Evolutionary conservation across 805 yeast genomes (phyloP).

Genomic region (Saccharomycopsis amapae): DNA sequence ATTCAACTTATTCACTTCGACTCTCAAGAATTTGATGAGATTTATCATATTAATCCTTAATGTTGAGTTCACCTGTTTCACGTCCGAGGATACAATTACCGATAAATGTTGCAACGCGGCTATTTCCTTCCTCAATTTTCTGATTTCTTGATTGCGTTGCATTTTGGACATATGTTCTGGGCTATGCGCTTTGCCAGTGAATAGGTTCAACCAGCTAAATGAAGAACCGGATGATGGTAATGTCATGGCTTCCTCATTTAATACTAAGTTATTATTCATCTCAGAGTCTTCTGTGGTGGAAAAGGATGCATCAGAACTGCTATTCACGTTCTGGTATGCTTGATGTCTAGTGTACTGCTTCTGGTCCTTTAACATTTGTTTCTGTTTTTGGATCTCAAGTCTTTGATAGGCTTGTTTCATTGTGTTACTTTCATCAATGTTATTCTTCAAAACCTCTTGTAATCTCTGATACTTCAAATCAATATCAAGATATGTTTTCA

Average conservation of each 20-base stretch:
- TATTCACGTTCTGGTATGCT: slow-evolving; percentile 12
- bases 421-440: slow-evolving; percentile 32
- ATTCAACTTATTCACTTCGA: slow-evolving; percentile 28
- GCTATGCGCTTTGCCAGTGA: slow-evolving; percentile 15
- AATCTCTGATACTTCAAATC: slow-evolving; percentile 29
- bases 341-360: slow-evolving; percentile 27
- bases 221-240: neutral
- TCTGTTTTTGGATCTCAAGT: slow-evolving; percentile 26
- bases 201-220: slow-evolving; percentile 15
- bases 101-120: slow-evolving; percentile 35
- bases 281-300: neutral
- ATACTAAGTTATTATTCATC: slow-evolving; percentile 1
- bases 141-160: slow-evolving; percentile 34
- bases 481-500: slow-evolving; percentile 29
- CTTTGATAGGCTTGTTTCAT: slow-evolving; percentile 29
- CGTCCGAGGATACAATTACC: slow-evolving; percentile 31
- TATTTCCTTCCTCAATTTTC: slow-evolving; percentile 31
- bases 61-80: slow-evolving; percentile 31
- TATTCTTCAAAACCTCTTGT: slow-evolving; percentile 30
- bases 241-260: slow-evolving; percentile 2
- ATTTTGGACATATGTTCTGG: slow-evolving; percentile 27
- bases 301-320: neutral
- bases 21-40: slow-evolving; percentile 26
- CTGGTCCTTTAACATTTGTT: slow-evolving; percentile 23
- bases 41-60: slow-evolving; percentile 28